phyloP scores from a whole-genome alignment of 1,284 basidiomycete species.

The Meira miltonrushii region DNA sequence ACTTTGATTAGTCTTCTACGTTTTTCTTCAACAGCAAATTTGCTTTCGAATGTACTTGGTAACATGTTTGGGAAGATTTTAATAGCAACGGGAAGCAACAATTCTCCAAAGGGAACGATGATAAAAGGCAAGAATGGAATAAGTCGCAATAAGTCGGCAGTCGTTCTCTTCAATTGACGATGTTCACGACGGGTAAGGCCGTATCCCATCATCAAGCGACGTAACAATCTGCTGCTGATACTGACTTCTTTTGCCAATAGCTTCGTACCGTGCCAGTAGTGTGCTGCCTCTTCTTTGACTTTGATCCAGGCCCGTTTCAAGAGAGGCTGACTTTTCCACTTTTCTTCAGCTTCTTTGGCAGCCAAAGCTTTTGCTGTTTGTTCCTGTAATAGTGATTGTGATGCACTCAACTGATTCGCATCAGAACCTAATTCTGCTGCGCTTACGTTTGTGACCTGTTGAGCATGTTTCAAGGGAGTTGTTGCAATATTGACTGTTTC shows the following conservation, averaged over 20 bases:
- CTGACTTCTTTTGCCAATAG: conserved; percentile 89
- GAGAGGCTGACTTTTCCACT: conserved; percentile 17
- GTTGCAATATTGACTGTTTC: no score
- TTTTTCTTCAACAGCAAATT: conserved; percentile 81
- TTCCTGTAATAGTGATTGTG: conserved; percentile 30
- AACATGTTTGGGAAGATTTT: conserved; percentile 99
- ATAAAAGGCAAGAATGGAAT: conserved; percentile 93
- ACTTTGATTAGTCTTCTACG: conserved; percentile 90
- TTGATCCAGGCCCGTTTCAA: conserved; percentile 65
- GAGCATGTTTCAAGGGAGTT: no score
- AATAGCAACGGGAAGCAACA: conserved; percentile 91
- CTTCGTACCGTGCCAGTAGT: conserved; percentile 97
- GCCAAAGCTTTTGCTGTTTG: conserved; percentile 24
- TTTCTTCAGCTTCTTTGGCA: conserved; percentile 12
- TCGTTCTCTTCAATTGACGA: conserved; percentile 88
- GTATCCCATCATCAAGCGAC: conserved; percentile 87
- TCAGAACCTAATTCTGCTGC: conserved; percentile 31
- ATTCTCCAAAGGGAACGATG: conserved; percentile 95
- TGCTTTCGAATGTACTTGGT: conserved; percentile 96
- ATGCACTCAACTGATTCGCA: conserved; percentile 31
- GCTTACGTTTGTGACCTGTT: conserved; percentile 23
- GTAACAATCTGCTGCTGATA: conserved; percentile 80
- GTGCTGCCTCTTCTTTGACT: conserved; percentile 89
- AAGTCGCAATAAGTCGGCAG: conserved; percentile 81
- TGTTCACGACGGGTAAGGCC: conserved; percentile 85